Evolutionary conservation across 2,329 filamentous ascomycete species (phyloP).

Genomic region (Cadophora sp.): DNA sequence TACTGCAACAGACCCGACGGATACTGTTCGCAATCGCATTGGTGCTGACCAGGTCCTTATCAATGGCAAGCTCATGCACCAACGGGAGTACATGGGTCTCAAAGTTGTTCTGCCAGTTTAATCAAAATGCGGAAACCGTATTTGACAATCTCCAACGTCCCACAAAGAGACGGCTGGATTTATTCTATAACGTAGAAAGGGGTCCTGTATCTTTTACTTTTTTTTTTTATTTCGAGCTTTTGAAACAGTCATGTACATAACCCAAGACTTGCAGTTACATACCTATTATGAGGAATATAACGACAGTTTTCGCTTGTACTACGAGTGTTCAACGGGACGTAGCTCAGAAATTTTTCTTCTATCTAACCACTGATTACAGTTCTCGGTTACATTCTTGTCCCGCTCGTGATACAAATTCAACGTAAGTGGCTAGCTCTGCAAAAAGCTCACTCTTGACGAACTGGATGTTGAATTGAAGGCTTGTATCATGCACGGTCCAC

Average conservation of each 20-base stretch:
- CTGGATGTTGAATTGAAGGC: background rate
- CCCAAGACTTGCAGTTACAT: background rate
- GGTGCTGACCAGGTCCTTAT: slow-evolving; percentile 52
- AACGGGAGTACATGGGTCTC: slow-evolving; percentile 54
- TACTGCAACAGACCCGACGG: slow-evolving; percentile 51
- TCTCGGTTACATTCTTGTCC: background rate
- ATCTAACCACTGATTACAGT: background rate
- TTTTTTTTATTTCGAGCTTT: background rate
- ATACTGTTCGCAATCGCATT: slow-evolving; percentile 48
- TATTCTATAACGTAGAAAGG: background rate
- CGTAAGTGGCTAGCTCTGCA: background rate
- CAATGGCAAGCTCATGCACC: slow-evolving; percentile 53
- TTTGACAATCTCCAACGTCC: background rate
- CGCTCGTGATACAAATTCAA: background rate
- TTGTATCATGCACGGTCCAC: background rate
- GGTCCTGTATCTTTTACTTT: background rate
- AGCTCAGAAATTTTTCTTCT: no score
- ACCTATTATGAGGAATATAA: background rate
- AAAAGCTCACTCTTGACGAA: background rate
- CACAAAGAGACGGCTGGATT: background rate
- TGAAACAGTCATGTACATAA: background rate
- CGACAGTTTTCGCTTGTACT: background rate
- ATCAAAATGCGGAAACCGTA: background rate
- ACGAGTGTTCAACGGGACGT: background rate
- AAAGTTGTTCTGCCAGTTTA: slow-evolving; percentile 53